These are phyloP conservation scores for Lactuca sativa DNA, from an alignment of 129 eudicot genomes.

Conservation along the genomic window DNA sequence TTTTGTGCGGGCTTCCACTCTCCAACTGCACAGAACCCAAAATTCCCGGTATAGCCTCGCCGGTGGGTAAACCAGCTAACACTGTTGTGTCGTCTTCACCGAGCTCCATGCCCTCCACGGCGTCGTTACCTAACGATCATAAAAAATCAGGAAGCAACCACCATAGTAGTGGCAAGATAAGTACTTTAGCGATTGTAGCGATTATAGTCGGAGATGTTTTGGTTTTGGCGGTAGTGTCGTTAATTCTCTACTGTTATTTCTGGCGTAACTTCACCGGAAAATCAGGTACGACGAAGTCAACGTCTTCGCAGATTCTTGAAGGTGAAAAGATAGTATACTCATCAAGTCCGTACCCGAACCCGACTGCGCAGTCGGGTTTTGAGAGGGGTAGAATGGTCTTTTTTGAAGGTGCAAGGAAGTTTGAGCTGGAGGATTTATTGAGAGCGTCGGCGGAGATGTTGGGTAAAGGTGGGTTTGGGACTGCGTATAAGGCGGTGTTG, in stretches of 20 bases:
- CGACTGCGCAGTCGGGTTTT: conserved; percentile 43
- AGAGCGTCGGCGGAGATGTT: conserved; percentile 68
- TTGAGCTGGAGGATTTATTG: conserved; percentile 59
- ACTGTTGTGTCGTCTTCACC: conserved; percentile 48
- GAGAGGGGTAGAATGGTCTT: conserved; percentile 93
- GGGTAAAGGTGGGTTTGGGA: conserved; percentile 65
- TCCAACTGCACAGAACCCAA: conserved; percentile 36
- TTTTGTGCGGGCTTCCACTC: conserved; percentile 71
- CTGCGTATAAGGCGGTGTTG: conserved; percentile 58
- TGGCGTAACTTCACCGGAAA: conserved; percentile 31
- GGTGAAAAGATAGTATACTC: conserved; percentile 81
- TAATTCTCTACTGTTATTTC: conserved; percentile 37
- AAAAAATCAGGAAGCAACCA: conserved; percentile 20
- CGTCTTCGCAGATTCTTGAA: conserved; percentile 42
- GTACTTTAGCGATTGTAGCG: conserved; percentile 31
- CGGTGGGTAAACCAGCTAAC: conserved; percentile 34
- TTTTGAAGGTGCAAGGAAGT: conserved; percentile 71
- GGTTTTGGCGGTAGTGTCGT: conserved; percentile 34
- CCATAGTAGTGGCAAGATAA: conserved; percentile 20
- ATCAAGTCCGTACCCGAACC: conserved; percentile 34
- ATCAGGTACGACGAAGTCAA: conserved; percentile 21
- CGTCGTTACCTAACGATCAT: conserved; percentile 31
- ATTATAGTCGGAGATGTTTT: conserved; percentile 39
- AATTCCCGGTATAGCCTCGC: conserved; percentile 40
- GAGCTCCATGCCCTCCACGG: conserved; percentile 43